Conservation (phyloP, 78 protist species). For the slime mould (Dictyostelium discoideum) region dicty_2.7 NC_007090.3:2039501-2040000, state of each 20-base stretch:
- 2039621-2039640: slow-evolving; percentile 87
- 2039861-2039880: slow-evolving; percentile 87
- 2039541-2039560: too few species aligned
- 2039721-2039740: slow-evolving; percentile 77
- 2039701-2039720: slow-evolving; percentile 80
- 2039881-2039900: slow-evolving; percentile 95
- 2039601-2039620: slow-evolving; percentile 87
- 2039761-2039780: slow-evolving; percentile 82
- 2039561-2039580: too few species aligned
- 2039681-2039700: slow-evolving; percentile 88
- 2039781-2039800: slow-evolving; percentile 75
- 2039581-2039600: neutral
- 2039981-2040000: slow-evolving; percentile 81
- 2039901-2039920: slow-evolving; percentile 75
- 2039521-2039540: neutral
- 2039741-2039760: slow-evolving; percentile 89
- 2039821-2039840: slow-evolving; percentile 17
- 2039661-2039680: slow-evolving; percentile 36
- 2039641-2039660: slow-evolving; percentile 19
- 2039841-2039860: neutral
- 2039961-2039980: slow-evolving; percentile 89
- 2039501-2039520: slow-evolving; percentile 58
- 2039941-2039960: slow-evolving; percentile 94
- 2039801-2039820: slow-evolving; percentile 86
- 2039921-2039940: slow-evolving; percentile 90